Evolutionary conservation across 495 filamentous ascomycete species (phyloP).

Genomic region (Sordaria brevicollis): DNA sequence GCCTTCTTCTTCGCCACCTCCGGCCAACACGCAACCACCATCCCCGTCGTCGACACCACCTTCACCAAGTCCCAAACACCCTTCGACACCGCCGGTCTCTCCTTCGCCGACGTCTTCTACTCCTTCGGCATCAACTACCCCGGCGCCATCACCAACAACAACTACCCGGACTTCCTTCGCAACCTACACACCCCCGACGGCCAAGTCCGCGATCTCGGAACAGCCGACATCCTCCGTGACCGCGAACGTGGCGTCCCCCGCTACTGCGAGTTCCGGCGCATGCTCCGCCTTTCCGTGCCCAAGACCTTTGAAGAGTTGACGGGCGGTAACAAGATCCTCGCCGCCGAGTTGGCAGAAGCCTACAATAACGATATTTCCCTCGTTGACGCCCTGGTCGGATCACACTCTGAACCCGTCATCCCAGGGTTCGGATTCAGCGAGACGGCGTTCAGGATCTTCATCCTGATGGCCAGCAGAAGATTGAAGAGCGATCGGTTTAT

Average conservation of each 20-base stretch:
- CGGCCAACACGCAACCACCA: slow-evolving; percentile 22
- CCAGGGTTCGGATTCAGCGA: slow-evolving; percentile 35
- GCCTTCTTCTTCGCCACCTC: slow-evolving; percentile 25
- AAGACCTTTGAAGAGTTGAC: slow-evolving; percentile 24
- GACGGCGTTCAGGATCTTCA: slow-evolving; percentile 30
- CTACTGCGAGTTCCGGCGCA: slow-evolving; percentile 34
- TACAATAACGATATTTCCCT: slow-evolving; percentile 26
- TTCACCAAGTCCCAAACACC: slow-evolving; percentile 25
- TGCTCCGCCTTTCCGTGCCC: slow-evolving; percentile 24
- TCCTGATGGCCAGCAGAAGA: slow-evolving; percentile 26
- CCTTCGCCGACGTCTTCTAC: slow-evolving; percentile 33
- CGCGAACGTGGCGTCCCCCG: slow-evolving; percentile 36
- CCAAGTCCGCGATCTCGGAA: slow-evolving; percentile 24
- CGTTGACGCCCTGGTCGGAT: slow-evolving; percentile 31
- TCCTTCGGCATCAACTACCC: slow-evolving; percentile 37
- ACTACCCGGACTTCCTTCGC: slow-evolving; percentile 30
- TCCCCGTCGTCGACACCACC: slow-evolving; percentile 16
- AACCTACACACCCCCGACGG: slow-evolving; percentile 24
- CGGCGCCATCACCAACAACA: slow-evolving; percentile 32
- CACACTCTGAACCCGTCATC: slow-evolving; percentile 25
- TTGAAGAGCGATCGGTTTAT: slow-evolving; percentile 35
- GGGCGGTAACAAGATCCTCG: slow-evolving; percentile 23
- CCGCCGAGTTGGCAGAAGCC: slow-evolving; percentile 14
- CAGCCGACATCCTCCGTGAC: slow-evolving; percentile 35
- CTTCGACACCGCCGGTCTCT: slow-evolving; percentile 10